These are phyloP conservation scores for Drechslerella coelobrocha DNA, from an alignment of 2,329 filamentous ascomycete genomes.

Conservation along the genomic window DNA sequence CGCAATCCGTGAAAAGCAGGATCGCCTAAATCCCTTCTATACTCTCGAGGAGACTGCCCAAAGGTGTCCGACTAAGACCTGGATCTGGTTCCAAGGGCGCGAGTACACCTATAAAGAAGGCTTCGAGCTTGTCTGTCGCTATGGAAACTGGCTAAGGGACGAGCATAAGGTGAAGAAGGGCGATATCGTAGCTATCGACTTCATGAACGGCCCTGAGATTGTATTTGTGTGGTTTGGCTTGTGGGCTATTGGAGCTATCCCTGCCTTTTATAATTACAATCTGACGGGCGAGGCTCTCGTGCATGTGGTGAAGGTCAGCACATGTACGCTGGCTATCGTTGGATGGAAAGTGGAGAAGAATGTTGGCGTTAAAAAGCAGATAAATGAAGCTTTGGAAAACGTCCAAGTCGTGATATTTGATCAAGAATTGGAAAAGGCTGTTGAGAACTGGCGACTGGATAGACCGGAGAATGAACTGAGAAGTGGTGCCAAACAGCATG, in stretches of 20 bases:
- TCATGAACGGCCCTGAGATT: constrained; percentile 80
- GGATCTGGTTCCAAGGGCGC: constrained; percentile 73
- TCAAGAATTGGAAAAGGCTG: constrained; percentile 65
- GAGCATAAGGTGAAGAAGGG: constrained; percentile 69
- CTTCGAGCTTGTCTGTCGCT: constrained; percentile 74
- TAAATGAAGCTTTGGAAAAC: constrained; percentile 42
- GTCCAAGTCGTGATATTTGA: constrained; percentile 68
- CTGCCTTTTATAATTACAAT: constrained; percentile 90
- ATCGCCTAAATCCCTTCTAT: constrained; percentile 77
- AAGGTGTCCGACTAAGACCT: constrained; percentile 59
- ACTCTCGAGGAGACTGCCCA: constrained; percentile 71
- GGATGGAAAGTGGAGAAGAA: constrained; percentile 68
- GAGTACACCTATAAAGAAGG: constrained; percentile 76
- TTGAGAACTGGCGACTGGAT: constrained; percentile 59
- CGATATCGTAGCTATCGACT: constrained; percentile 81
- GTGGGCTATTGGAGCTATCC: constrained; percentile 82
- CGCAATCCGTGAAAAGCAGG: constrained; percentile 63
- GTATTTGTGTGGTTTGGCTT: constrained; percentile 77
- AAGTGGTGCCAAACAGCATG: constrained; percentile 58
- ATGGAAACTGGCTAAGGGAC: constrained; percentile 76
- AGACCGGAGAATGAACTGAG: constrained; percentile 52
- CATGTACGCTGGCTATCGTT: constrained; percentile 71
- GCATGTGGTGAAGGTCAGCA: constrained; percentile 76
- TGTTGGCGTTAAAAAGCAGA: constrained; percentile 57
- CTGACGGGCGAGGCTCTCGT: constrained; percentile 72